Conservation (phyloP, 1,139 yeast genomes). For the Pichia sp. region DNA sequence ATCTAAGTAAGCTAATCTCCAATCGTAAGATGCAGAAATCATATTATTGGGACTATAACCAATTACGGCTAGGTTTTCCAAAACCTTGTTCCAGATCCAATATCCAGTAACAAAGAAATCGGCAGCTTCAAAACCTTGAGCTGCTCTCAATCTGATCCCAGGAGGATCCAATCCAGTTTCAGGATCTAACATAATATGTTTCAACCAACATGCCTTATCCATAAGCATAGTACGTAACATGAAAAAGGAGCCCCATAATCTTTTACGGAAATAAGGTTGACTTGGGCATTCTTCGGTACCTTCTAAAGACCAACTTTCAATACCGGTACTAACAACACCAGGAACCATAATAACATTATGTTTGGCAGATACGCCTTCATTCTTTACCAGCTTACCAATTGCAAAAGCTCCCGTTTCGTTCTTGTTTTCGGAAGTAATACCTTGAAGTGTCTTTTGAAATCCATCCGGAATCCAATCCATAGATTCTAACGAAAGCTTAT, state of each 20-base stretch:
- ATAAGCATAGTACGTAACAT: slow-evolving; percentile 90
- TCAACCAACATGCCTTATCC: slow-evolving; percentile 90
- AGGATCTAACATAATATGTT: slow-evolving; percentile 81
- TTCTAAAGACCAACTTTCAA: slow-evolving; percentile 85
- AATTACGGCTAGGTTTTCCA: slow-evolving; percentile 87
- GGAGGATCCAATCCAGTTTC: slow-evolving; percentile 92
- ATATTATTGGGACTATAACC: slow-evolving; percentile 90
- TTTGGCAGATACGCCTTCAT: slow-evolving; percentile 41
- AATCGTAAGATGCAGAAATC: slow-evolving; percentile 89
- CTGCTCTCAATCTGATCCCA: slow-evolving; percentile 71
- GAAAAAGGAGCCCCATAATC: slow-evolving; percentile 95
- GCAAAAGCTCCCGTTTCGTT: slow-evolving; percentile 74
- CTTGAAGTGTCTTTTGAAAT: slow-evolving; percentile 51
- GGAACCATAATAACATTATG: slow-evolving; percentile 90
- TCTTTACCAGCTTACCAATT: slow-evolving; percentile 63
- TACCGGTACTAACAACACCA: slow-evolving; percentile 91
- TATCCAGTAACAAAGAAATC: slow-evolving; percentile 96
- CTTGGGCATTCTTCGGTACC: slow-evolving; percentile 68
- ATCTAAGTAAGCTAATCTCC: slow-evolving; percentile 89
- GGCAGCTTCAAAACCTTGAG: slow-evolving; percentile 95
- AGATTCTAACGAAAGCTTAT: slow-evolving; percentile 21
- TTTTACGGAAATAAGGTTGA: slow-evolving; percentile 74
- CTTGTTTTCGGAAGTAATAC: slow-evolving; percentile 33
- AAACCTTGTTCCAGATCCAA: slow-evolving; percentile 96
- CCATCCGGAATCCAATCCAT: slow-evolving; percentile 65